A percentile compares a stretch with the other conserved stretches of the same genome.
These are phyloP conservation scores for Ascosphaera acerosa DNA, from an alignment of 2,329 filamentous ascomycete genomes.

Conservation along the genomic window DNA sequence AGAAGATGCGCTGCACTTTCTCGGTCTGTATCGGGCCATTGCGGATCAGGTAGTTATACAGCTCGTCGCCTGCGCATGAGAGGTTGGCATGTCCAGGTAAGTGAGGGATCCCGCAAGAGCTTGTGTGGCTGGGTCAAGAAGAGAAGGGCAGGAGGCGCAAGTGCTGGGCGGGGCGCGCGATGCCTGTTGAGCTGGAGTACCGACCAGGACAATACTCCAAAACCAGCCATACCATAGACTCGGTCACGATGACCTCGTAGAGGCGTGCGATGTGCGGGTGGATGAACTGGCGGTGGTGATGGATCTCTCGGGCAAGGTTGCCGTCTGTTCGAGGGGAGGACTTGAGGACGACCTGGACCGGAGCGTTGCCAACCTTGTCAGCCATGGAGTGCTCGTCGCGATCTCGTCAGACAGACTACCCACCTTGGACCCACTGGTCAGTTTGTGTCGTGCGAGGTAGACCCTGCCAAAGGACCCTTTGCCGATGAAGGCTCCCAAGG, in stretches of 20 bases:
- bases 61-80: constrained; percentile 47
- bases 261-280: constrained; percentile 91
- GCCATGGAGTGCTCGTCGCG: constrained; percentile 1
- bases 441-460: constrained; percentile 84
- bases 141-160: no score
- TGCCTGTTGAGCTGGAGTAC: no score
- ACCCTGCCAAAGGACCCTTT: constrained; percentile 98
- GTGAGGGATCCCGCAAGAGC: constrained; percentile 2
- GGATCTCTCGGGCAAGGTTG: constrained; percentile 90
- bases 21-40: constrained; percentile 60
- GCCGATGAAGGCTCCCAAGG: constrained; percentile 70
- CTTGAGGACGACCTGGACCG: constrained; percentile 70
- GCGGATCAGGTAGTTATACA: constrained; percentile 84
- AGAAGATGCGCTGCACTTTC: constrained; percentile 93
- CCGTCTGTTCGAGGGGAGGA: constrained; percentile 89
- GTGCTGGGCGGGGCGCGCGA: no score
- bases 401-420: not conserved
- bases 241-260: constrained; percentile 96
- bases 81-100: no score
- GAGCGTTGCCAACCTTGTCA: not conserved
- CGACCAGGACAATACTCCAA: constrained; percentile 85
- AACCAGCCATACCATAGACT: constrained; percentile 83
- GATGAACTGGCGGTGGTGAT: constrained; percentile 92
- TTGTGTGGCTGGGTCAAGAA: no score
- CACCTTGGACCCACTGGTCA: constrained; percentile 95